Percentiles rank a stretch among this genome's conserved stretches.
phyloP scores from a whole-genome alignment of 2,329 filamentous ascomycete species.

The Lachnellula arida region DNA sequence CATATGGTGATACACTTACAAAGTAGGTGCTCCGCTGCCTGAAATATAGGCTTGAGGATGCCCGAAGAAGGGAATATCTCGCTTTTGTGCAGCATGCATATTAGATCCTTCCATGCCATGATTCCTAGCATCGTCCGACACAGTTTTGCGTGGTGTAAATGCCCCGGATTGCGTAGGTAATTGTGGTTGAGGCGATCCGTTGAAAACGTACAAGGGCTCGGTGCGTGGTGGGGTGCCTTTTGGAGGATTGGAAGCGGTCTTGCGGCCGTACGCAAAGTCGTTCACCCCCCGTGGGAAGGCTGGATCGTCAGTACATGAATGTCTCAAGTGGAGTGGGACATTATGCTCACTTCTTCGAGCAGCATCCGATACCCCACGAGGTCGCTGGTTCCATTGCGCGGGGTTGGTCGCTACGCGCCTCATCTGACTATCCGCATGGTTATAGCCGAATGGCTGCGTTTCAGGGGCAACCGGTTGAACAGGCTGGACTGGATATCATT shows the following conservation, averaged over 20 bases:
- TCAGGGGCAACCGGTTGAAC: background rate
- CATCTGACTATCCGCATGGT: background rate
- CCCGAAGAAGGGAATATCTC: background rate
- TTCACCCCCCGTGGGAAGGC: background rate
- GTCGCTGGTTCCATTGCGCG: background rate
- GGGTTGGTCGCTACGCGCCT: background rate
- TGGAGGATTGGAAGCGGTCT: slow-evolving; percentile 5
- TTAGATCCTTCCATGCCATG: background rate
- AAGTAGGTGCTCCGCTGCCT: background rate
- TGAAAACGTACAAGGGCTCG: background rate
- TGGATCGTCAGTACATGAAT: background rate
- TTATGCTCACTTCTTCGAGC: background rate
- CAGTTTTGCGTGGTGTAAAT: background rate
- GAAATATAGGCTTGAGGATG: background rate
- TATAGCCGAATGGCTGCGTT: background rate
- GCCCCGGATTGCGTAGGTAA: background rate
- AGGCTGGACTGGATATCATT: background rate
- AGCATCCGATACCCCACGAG: background rate
- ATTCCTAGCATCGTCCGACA: background rate
- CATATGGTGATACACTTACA: background rate
- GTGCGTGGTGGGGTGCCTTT: background rate
- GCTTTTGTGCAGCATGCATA: background rate
- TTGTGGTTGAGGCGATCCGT: background rate
- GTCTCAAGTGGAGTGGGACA: background rate
- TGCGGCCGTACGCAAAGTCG: background rate